Evolutionary conservation across 2,329 filamentous ascomycete species (phyloP).

Genomic region (Cyphellophora attinorum): DNA sequence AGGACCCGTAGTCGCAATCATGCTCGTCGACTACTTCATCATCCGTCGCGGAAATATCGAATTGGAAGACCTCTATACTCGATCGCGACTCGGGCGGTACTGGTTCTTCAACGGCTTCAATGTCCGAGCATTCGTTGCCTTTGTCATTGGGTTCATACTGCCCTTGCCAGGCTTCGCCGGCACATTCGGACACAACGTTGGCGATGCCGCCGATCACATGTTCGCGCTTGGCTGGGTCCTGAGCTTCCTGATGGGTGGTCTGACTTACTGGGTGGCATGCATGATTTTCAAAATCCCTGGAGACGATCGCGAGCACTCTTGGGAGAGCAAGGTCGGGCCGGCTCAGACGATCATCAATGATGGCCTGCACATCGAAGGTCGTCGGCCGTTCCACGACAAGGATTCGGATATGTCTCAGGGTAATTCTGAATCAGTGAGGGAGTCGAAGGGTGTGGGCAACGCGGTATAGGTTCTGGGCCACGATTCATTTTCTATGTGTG

Average conservation of each 20-base stretch:
- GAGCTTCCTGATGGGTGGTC: slow-evolving; percentile 16
- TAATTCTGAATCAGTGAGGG: no score
- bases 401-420: no score
- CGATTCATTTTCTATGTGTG: no score
- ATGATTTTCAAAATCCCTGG: slow-evolving; percentile 10
- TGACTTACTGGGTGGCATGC: slow-evolving; percentile 14
- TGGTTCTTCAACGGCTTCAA: slow-evolving; percentile 26
- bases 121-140: slow-evolving; percentile 17
- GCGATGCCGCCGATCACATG: slow-evolving; percentile 14
- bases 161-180: slow-evolving; percentile 17
- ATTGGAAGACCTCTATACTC: slow-evolving; percentile 23
- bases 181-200: slow-evolving; percentile 13
- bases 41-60: slow-evolving; percentile 25
- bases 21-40: slow-evolving; percentile 27
- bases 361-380: background rate
- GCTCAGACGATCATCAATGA: slow-evolving; percentile 6
- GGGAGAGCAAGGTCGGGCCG: slow-evolving; percentile 8
- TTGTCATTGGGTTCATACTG: slow-evolving; percentile 16
- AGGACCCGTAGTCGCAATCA: slow-evolving; percentile 17
- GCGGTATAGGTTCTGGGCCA: no score
- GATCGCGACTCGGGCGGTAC: slow-evolving; percentile 21
- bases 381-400: no score
- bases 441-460: no score
- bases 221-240: slow-evolving; percentile 18
- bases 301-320: slow-evolving; percentile 4